phyloP scores from a whole-genome alignment of 495 filamentous ascomycete species.

The Aspergillus coremiiformis region DNA sequence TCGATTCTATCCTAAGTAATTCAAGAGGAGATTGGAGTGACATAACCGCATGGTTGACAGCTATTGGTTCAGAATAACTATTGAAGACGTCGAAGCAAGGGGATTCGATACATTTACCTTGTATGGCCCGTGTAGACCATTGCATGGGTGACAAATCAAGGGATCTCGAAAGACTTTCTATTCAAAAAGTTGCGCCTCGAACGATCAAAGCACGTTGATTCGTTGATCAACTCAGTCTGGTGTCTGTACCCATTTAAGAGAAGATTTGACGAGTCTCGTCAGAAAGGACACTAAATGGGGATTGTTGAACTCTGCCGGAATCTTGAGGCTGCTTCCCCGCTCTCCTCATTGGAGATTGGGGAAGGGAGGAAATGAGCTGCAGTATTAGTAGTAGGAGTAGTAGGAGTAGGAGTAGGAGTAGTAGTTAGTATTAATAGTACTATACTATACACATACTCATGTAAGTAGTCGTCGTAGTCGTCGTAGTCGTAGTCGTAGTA shows the following conservation, averaged over 20 bases:
- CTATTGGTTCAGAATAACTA: conserved; percentile 24
- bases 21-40: background rate
- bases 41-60: conserved; percentile 2
- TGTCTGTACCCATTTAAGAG: conserved; percentile 32
- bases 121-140: conserved; percentile 33
- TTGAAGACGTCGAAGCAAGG: conserved; percentile 36
- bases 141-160: conserved; percentile 37
- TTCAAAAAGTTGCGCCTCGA: conserved; percentile 15
- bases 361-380: background rate
- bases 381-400: too few species aligned
- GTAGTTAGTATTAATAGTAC: too few species aligned
- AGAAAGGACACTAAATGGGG: conserved; percentile 6
- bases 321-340: conserved; percentile 17
- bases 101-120: conserved; percentile 19
- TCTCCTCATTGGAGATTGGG: conserved; percentile 8
- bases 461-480: background rate
- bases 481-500: too few species aligned
- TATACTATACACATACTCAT: too few species aligned
- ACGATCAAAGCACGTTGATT: conserved; percentile 25
- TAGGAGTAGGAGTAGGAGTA: too few species aligned
- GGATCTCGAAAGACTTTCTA: conserved; percentile 20
- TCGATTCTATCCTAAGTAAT: background rate
- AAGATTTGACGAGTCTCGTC: conserved; percentile 19
- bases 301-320: conserved; percentile 22
- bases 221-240: conserved; percentile 21